phyloP scores from a whole-genome alignment of 2,329 filamentous ascomycete species.

The Ophiostoma quercus region DNA sequence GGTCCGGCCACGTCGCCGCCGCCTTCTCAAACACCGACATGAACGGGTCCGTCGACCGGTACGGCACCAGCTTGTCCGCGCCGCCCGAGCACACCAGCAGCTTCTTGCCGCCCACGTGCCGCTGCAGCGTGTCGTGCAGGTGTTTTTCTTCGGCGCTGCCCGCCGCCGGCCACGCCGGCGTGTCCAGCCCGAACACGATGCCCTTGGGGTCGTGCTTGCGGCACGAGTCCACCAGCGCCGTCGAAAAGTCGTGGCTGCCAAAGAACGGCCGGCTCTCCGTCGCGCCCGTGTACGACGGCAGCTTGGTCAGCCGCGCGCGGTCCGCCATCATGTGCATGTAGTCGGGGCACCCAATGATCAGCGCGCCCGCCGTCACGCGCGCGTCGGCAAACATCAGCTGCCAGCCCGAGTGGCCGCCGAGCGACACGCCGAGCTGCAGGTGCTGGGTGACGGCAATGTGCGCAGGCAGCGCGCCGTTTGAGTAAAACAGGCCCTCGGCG shows the following conservation, averaged over 20 bases:
- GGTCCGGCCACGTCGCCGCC: conserved; percentile 47
- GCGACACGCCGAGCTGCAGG: conserved; percentile 72
- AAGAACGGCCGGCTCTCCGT: conserved; percentile 61
- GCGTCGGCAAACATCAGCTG: conserved; percentile 73
- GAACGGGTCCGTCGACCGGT: conserved; percentile 55
- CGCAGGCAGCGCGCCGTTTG: conserved; percentile 17
- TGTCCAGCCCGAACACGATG: conserved; percentile 56
- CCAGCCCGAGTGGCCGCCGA: conserved; percentile 87
- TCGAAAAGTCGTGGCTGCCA: conserved; percentile 72
- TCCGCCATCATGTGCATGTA: conserved; percentile 69
- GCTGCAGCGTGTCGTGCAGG: conserved; percentile 44
- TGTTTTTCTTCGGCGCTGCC: conserved; percentile 36
- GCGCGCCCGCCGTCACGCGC: conserved; percentile 69
- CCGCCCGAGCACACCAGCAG: conserved; percentile 61
- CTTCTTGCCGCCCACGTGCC: conserved; percentile 54
- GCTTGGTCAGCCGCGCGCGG: conserved; percentile 66
- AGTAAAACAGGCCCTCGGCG: not conserved
- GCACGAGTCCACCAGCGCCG: conserved; percentile 58
- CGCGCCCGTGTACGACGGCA: conserved; percentile 54
- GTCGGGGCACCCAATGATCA: conserved; percentile 86
- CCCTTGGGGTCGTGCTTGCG: conserved; percentile 68
- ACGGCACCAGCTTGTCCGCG: conserved; percentile 68
- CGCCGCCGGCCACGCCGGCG: conserved; percentile 33
- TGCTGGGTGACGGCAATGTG: conserved; percentile 40
- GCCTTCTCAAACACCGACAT: conserved; percentile 56